phyloP scores from a whole-genome alignment of 2,329 filamentous ascomycete genomes.

The Botryotinia convoluta region DNA sequence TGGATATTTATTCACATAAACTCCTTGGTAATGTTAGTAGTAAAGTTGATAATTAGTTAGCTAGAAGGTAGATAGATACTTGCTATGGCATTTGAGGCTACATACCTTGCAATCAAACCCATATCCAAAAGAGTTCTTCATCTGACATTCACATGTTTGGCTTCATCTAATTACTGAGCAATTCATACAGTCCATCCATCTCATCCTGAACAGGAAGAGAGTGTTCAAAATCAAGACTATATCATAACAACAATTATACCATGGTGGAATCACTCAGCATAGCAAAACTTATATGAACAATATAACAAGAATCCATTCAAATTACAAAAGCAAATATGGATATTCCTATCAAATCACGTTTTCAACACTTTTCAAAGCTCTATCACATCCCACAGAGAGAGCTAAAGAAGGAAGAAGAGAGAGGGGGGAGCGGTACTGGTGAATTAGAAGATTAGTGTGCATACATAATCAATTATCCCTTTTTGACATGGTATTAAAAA shows the following conservation, averaged over 20 bases:
- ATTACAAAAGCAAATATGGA: background rate
- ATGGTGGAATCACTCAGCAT: background rate
- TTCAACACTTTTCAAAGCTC: too few species aligned
- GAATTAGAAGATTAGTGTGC: background rate
- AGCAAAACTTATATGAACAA: background rate
- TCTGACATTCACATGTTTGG: background rate
- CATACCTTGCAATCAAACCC: background rate
- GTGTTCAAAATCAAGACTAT: background rate
- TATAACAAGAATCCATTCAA: background rate
- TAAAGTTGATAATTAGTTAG: background rate
- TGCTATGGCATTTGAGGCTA: fast-evolving
- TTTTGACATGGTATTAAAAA: background rate
- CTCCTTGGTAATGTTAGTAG: background rate
- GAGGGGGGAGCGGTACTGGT: background rate
- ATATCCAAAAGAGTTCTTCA: background rate
- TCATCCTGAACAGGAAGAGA: background rate
- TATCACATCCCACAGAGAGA: background rate
- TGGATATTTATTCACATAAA: background rate
- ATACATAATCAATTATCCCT: background rate
- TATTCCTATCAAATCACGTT: background rate
- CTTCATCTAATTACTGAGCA: background rate
- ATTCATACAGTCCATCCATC: background rate
- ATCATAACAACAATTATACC: background rate
- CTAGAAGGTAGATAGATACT: background rate
- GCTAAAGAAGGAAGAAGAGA: background rate